These are phyloP conservation scores for Phanerochaete carnosa DNA, from an alignment of 768 basidiomycete species.

Conservation along the genomic window DNA sequence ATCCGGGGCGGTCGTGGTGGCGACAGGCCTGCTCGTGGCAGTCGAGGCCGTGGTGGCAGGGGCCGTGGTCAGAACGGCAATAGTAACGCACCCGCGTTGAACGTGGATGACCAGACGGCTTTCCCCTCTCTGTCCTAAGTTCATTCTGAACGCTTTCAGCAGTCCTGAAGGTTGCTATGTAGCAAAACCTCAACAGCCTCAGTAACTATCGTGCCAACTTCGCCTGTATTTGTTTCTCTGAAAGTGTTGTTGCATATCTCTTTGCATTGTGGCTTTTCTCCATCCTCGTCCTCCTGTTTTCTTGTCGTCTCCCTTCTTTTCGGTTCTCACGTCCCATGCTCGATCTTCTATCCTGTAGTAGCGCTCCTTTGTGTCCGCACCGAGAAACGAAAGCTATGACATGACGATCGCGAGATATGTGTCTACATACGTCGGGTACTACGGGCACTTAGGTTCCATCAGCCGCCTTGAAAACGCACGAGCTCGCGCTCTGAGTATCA, in stretches of 20 bases:
- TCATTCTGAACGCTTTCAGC: not conserved
- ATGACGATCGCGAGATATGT: no score
- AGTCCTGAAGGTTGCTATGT: slow-evolving; percentile 2
- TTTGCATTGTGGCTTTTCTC: slow-evolving; percentile 11
- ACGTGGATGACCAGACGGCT: slow-evolving; percentile 80
- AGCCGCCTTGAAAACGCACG: no score
- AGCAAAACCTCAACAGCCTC: not conserved
- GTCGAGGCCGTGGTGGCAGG: slow-evolving; percentile 43
- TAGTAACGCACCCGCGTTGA: slow-evolving; percentile 38
- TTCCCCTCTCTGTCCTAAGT: slow-evolving; percentile 81
- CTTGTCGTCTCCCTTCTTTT: slow-evolving; percentile 11
- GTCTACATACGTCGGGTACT: no score
- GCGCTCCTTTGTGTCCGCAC: slow-evolving; percentile 8
- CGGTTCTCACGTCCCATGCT: slow-evolving; percentile 12
- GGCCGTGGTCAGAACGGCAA: slow-evolving; percentile 41
- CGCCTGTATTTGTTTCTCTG: slow-evolving; percentile 10
- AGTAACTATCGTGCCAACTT: not conserved
- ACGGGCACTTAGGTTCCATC: no score
- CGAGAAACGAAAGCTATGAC: slow-evolving; percentile 7
- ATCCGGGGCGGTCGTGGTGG: slow-evolving; percentile 53
- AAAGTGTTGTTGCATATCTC: slow-evolving; percentile 15
- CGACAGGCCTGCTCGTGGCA: slow-evolving; percentile 28
- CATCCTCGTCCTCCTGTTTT: slow-evolving; percentile 16
- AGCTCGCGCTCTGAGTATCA: no score
- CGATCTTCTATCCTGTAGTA: slow-evolving; percentile 15